Percentiles rank a stretch among this genome's conserved stretches.
phyloP scores from a whole-genome alignment of 2,329 filamentous ascomycete species.

The Penicillium freii region DNA sequence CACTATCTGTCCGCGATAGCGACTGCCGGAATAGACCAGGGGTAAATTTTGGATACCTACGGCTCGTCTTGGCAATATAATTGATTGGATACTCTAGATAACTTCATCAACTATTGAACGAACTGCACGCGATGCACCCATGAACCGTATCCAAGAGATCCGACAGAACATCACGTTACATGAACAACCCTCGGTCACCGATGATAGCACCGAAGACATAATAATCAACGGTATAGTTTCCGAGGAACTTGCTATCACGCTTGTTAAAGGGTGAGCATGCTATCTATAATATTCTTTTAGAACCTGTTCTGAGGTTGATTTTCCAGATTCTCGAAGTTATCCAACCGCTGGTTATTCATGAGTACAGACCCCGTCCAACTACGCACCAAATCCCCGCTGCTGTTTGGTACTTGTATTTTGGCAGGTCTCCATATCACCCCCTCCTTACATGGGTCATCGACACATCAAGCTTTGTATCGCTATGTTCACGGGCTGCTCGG shows the following conservation, averaged over 20 bases:
- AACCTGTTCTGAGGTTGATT: neutral
- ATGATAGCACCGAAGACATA: neutral
- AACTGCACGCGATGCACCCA: conserved; percentile 18
- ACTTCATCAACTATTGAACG: conserved; percentile 6
- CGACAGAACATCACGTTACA: conserved; percentile 13
- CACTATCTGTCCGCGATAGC: neutral
- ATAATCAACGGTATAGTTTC: neutral
- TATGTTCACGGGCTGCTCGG: neutral
- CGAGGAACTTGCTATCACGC: neutral
- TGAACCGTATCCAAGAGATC: conserved; percentile 20
- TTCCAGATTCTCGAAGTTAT: neutral
- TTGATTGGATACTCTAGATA: neutral
- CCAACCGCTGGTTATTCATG: neutral
- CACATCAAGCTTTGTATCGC: neutral
- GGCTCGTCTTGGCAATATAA: neutral
- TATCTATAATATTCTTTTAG: neutral
- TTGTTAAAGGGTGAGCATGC: neutral
- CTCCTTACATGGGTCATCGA: neutral
- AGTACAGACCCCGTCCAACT: neutral
- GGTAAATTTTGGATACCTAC: neutral
- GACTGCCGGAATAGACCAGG: neutral
- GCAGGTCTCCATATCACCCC: neutral
- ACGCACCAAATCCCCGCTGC: neutral
- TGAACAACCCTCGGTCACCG: neutral
- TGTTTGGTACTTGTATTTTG: neutral